These are phyloP conservation scores for Mycena galericulata DNA, from an alignment of 768 basidiomycete species.

Conservation along the genomic window DNA sequence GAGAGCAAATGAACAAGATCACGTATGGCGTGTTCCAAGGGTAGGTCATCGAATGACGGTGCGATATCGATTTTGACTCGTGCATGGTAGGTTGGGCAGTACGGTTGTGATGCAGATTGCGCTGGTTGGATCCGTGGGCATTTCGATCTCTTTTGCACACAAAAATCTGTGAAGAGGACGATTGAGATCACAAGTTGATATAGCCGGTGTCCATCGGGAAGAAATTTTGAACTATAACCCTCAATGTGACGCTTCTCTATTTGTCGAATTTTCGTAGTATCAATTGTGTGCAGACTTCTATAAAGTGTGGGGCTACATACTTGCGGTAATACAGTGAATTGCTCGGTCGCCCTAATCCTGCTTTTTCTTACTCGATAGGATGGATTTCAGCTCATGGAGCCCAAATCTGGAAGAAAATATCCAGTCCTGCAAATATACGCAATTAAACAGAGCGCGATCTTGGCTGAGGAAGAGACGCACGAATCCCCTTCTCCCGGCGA, in stretches of 20 bases:
- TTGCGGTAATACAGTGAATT: neutral
- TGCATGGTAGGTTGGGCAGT: slow-evolving; percentile 14
- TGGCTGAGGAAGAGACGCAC: slow-evolving; percentile 19
- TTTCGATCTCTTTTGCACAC: slow-evolving; percentile 32
- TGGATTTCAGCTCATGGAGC: slow-evolving; percentile 19
- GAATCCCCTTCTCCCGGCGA: slow-evolving; percentile 29
- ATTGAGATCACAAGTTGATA: neutral
- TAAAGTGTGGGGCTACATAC: neutral
- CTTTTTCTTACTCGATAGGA: slow-evolving; percentile 13
- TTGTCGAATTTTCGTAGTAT: too few species aligned
- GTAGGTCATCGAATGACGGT: too few species aligned
- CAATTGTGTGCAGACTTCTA: slow-evolving; percentile 26
- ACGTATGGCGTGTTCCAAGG: slow-evolving; percentile 32
- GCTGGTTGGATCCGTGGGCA: slow-evolving; percentile 31
- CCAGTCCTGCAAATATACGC: slow-evolving; percentile 20
- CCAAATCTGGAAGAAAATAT: slow-evolving; percentile 30
- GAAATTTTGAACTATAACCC: neutral
- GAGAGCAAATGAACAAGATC: slow-evolving; percentile 27
- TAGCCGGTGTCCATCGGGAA: neutral
- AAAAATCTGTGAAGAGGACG: slow-evolving; percentile 25
- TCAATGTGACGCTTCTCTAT: neutral
- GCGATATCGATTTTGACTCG: too few species aligned
- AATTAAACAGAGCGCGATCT: neutral
- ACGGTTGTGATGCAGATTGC: slow-evolving; percentile 34
- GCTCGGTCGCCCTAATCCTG: neutral